Evolutionary conservation across 2,329 filamentous ascomycete genomes (phyloP).

Genomic region (Mycosphaerella sp.): DNA sequence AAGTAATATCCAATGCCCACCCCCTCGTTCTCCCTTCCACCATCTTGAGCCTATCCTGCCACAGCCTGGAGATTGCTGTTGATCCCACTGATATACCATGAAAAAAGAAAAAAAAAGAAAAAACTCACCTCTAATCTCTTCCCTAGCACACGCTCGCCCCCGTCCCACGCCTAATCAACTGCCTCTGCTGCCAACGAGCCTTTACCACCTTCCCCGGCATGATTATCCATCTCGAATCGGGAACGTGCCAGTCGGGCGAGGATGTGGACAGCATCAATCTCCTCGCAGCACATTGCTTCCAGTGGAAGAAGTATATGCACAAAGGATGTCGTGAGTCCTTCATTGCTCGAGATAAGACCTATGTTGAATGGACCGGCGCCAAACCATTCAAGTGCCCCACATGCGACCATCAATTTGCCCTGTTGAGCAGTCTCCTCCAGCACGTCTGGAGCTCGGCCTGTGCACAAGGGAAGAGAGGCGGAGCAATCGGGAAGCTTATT

Average conservation of each 20-base stretch:
- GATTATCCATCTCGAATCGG: constrained; percentile 16
- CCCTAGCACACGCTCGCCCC: constrained; percentile 1
- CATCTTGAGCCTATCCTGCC: too few relatives aligned
- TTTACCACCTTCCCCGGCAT: constrained; percentile 16
- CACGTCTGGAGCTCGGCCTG: constrained; percentile 10
- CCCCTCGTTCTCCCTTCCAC: too few relatives aligned
- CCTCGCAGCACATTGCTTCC: constrained; percentile 12
- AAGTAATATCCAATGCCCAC: too few relatives aligned
- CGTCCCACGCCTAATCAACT: background rate
- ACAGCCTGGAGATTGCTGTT: too few relatives aligned
- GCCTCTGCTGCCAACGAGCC: constrained; percentile 7
- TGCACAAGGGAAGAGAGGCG: constrained; percentile 5
- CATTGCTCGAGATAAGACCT: background rate
- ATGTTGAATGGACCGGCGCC: background rate
- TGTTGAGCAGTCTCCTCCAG: constrained; percentile 8
- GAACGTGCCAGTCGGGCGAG: constrained; percentile 8
- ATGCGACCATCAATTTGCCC: constrained; percentile 3
- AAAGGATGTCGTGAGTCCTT: constrained; percentile 5
- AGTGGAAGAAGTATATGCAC: constrained; percentile 14
- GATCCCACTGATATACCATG: too few relatives aligned
- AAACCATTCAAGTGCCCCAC: constrained; percentile 10
- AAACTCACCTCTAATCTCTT: background rate
- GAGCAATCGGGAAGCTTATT: constrained; percentile 9
- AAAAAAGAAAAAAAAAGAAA: too few relatives aligned
- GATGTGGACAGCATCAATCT: constrained; percentile 7